phyloP scores from a whole-genome alignment of 2,329 filamentous ascomycete species.

The Fusarium foetens region DNA sequence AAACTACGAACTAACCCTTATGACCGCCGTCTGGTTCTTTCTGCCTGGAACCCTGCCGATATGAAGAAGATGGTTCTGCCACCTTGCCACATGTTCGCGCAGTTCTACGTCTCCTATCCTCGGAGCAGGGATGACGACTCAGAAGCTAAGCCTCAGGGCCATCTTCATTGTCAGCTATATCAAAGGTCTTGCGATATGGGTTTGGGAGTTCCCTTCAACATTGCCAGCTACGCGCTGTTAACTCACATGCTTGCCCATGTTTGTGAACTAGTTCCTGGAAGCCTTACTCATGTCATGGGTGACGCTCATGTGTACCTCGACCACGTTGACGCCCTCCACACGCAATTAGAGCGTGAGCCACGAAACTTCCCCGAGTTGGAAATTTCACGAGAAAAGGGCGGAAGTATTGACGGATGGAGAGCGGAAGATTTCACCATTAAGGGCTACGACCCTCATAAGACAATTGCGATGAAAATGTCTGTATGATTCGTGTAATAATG shows the following conservation, averaged over 20 bases:
- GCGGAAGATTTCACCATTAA: conserved; percentile 87
- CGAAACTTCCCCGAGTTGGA: conserved; percentile 81
- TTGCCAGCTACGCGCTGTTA: conserved; percentile 90
- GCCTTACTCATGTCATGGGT: conserved; percentile 93
- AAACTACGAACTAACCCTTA: conserved; percentile 87
- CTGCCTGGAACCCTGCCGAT: conserved; percentile 93
- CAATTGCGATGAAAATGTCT: conserved; percentile 98
- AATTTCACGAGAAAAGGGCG: conserved; percentile 73
- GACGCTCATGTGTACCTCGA: conserved; percentile 97
- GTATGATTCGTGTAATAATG: conserved; percentile 56
- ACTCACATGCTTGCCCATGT: conserved; percentile 96
- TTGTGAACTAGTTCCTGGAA: conserved; percentile 85
- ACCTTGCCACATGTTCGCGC: conserved; percentile 97
- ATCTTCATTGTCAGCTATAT: conserved; percentile 88
- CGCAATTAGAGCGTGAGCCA: conserved; percentile 84
- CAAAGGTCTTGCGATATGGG: conserved; percentile 98
- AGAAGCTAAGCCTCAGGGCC: conserved; percentile 65
- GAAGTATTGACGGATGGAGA: conserved; percentile 90
- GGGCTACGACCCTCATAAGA: conserved; percentile 90
- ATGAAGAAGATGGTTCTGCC: conserved; percentile 89
- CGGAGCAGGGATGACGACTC: conserved; percentile 41
- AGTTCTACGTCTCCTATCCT: conserved; percentile 90
- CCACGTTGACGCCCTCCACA: conserved; percentile 86
- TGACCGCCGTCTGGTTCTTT: conserved; percentile 89
- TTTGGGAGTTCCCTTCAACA: conserved; percentile 96